Conservation (phyloP, 2,329 filamentous ascomycete genomes). For the Verticillium tricorpus region DNA sequence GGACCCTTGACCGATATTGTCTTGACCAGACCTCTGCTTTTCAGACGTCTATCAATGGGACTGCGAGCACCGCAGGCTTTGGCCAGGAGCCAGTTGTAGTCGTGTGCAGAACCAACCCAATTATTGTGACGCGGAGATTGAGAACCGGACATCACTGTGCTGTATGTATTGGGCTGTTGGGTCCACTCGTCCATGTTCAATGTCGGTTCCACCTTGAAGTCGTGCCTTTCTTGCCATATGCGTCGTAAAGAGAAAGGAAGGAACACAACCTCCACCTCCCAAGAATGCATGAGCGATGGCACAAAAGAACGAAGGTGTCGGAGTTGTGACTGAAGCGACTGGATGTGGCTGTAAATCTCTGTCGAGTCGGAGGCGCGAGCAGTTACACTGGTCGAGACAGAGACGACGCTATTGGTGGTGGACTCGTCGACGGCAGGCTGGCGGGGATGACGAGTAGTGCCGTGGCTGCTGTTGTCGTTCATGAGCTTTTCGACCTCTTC, state of each 20-base stretch:
- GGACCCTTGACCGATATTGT: slow-evolving; percentile 56
- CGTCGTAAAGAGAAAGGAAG: slow-evolving; percentile 62
- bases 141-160: slow-evolving; percentile 37
- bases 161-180: slow-evolving; percentile 45
- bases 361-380: slow-evolving; percentile 33
- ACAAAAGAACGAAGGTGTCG: slow-evolving; percentile 54
- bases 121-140: slow-evolving; percentile 43
- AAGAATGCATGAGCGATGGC: slow-evolving; percentile 60
- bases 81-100: slow-evolving; percentile 60
- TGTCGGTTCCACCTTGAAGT: slow-evolving; percentile 37
- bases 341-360: slow-evolving; percentile 46
- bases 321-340: slow-evolving; percentile 45
- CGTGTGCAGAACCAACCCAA: slow-evolving; percentile 39
- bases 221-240: slow-evolving; percentile 46
- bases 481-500: slow-evolving; percentile 55
- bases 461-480: slow-evolving; percentile 38
- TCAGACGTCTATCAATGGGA: slow-evolving; percentile 64
- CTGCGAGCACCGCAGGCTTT: slow-evolving; percentile 63
- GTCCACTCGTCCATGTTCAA: slow-evolving; percentile 47
- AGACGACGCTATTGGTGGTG: slow-evolving; percentile 40
- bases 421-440: slow-evolving; percentile 37
- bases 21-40: slow-evolving; percentile 67
- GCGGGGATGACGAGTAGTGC: slow-evolving; percentile 28
- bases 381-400: slow-evolving; percentile 38
- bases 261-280: slow-evolving; percentile 73